A percentile compares a stretch with the other conserved stretches of the same genome.
Evolutionary conservation across 495 filamentous ascomycete species (phyloP).

Genomic region (Penicillium lividum): DNA sequence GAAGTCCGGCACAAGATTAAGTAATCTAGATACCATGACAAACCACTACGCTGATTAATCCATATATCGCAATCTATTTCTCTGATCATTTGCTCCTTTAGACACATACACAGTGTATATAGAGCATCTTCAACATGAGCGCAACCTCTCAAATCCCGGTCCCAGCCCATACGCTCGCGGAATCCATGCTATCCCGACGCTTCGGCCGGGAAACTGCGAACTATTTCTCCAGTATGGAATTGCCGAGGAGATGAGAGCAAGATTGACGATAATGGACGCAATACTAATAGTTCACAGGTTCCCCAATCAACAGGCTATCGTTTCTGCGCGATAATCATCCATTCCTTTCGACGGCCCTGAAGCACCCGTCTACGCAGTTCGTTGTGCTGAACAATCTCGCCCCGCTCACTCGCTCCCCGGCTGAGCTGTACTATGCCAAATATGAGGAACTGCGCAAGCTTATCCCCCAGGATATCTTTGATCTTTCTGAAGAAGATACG

Average conservation of each 20-base stretch:
- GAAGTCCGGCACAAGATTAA: slow-evolving; percentile 17
- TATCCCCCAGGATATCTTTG: slow-evolving; percentile 72
- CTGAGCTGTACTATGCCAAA: slow-evolving; percentile 60
- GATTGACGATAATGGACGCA: slow-evolving; percentile 2
- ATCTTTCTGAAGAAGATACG: slow-evolving; percentile 68
- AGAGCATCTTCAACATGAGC: slow-evolving; percentile 30
- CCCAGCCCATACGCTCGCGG: slow-evolving; percentile 63
- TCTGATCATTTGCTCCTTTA: not conserved
- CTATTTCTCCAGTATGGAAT: slow-evolving; percentile 78
- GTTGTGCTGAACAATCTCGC: slow-evolving; percentile 76
- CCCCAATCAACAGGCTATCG: slow-evolving; percentile 74
- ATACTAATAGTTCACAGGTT: slow-evolving; percentile 48
- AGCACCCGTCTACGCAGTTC: slow-evolving; percentile 69
- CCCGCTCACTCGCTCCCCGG: slow-evolving; percentile 63
- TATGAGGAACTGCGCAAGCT: slow-evolving; percentile 65
- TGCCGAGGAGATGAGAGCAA: slow-evolving; percentile 3
- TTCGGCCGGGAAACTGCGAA: slow-evolving; percentile 92
- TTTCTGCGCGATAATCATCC: slow-evolving; percentile 79
- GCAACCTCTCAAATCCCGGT: slow-evolving; percentile 46
- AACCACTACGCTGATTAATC: slow-evolving; percentile 32
- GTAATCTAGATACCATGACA: slow-evolving; percentile 14
- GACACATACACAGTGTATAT: not conserved
- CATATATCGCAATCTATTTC: slow-evolving; percentile 4
- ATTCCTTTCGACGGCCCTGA: slow-evolving; percentile 77
- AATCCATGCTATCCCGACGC: slow-evolving; percentile 81